phyloP scores from a whole-genome alignment of 306 rosid genomes.

The Pyrus bretschneideri region DNA sequence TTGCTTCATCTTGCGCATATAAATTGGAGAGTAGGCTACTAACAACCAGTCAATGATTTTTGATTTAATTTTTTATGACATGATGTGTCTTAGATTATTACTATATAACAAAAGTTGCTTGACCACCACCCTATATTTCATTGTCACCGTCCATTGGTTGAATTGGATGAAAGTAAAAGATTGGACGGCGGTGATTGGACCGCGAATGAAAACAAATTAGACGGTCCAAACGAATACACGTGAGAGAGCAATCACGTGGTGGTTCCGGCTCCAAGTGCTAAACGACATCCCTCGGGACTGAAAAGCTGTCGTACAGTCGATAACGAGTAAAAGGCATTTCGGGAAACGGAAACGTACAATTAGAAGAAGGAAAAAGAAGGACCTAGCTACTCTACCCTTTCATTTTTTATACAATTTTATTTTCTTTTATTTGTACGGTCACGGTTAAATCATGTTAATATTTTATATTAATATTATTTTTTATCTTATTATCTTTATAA shows the following conservation, averaged over 20 bases:
- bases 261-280: not conserved
- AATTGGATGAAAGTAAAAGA: not conserved
- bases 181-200: not conserved
- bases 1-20: not conserved
- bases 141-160: not conserved
- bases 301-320: not conserved
- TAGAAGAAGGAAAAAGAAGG: not conserved
- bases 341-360: not conserved
- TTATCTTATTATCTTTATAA: too few species aligned
- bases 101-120: not conserved
- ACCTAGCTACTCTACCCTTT: too few species aligned
- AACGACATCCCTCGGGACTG: not conserved
- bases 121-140: not conserved
- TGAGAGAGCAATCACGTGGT: slow-evolving; percentile 11
- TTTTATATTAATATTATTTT: too few species aligned
- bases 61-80: not conserved
- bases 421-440: too few species aligned
- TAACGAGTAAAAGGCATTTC: not conserved
- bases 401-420: too few species aligned
- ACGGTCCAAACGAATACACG: slow-evolving; percentile 5
- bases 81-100: too few species aligned
- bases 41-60: not conserved
- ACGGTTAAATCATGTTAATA: too few species aligned
- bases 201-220: not conserved
- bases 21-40: not conserved